Evolutionary conservation across 2,329 filamentous ascomycete genomes (phyloP).

Genomic region (Beauveria brongniartii): DNA sequence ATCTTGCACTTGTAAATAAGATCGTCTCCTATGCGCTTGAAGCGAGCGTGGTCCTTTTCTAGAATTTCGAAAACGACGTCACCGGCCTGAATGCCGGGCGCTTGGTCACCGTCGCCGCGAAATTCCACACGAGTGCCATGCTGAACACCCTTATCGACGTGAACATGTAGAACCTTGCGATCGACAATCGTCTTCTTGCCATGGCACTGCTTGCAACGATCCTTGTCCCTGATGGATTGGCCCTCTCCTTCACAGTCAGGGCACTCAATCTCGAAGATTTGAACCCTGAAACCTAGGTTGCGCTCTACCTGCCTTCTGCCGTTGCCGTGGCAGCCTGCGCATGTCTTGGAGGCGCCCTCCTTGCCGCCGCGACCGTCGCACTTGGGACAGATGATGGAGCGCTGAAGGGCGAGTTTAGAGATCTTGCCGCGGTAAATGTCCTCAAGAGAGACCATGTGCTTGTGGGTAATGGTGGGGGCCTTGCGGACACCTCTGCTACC

Average conservation of each 20-base stretch:
- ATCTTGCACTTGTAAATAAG: constrained; percentile 93
- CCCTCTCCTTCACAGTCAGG: constrained; percentile 97
- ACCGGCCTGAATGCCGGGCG: constrained; percentile 84
- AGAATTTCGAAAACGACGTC: constrained; percentile 99
- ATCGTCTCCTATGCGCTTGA: constrained; percentile 94
- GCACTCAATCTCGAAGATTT: constrained; percentile 98
- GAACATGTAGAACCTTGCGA: constrained; percentile 95
- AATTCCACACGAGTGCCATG: constrained; percentile 96
- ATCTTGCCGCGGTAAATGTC: constrained; percentile 98
- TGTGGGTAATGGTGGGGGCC: constrained; percentile 94
- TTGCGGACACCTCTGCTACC: constrained; percentile 68
- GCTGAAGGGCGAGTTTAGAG: constrained; percentile 93
- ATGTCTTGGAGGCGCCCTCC: constrained; percentile 94
- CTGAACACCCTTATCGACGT: constrained; percentile 90
- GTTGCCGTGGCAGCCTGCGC: constrained; percentile 79
- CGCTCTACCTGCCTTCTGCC: constrained; percentile 99
- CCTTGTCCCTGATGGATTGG: constrained; percentile 93
- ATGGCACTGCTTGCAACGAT: constrained; percentile 91
- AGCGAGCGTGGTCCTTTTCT: constrained; percentile 94
- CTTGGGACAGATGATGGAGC: constrained; percentile 92
- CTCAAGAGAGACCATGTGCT: constrained; percentile 95
- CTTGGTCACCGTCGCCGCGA: constrained; percentile 91
- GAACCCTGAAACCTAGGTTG: constrained; percentile 99
- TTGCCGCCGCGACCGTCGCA: constrained; percentile 94
- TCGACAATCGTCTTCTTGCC: constrained; percentile 98